phyloP scores from a whole-genome alignment of 495 filamentous ascomycete species.

The Neurospora sp. region DNA sequence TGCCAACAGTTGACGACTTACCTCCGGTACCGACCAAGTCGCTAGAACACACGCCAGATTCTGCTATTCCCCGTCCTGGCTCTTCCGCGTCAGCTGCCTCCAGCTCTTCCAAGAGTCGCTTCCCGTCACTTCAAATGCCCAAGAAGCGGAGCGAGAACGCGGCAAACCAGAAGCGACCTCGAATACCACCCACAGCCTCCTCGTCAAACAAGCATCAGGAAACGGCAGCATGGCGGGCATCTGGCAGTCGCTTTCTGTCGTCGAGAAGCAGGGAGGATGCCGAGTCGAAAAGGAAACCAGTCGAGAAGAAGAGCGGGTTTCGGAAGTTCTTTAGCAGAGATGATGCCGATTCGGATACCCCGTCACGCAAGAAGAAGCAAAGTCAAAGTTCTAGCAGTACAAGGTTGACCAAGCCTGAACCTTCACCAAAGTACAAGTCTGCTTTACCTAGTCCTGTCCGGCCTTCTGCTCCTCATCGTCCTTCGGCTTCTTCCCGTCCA shows the following conservation, averaged over 20 bases:
- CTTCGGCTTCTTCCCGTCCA: slow-evolving; percentile 4
- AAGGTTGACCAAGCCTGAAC: background rate
- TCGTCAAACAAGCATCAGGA: slow-evolving; percentile 10
- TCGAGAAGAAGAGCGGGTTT: slow-evolving; percentile 25
- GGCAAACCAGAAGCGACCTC: slow-evolving; percentile 37
- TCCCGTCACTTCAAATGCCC: slow-evolving; percentile 1
- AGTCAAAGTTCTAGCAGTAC: slow-evolving; percentile 5
- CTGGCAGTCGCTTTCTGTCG: slow-evolving; percentile 16
- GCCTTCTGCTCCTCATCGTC: slow-evolving; percentile 9
- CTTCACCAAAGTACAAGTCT: background rate
- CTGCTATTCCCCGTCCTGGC: slow-evolving; percentile 3
- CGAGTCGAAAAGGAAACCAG: slow-evolving; percentile 4
- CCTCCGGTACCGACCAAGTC: slow-evolving; percentile 16
- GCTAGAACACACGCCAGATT: background rate
- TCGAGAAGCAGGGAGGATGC: slow-evolving; percentile 11
- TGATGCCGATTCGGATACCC: slow-evolving; percentile 17
- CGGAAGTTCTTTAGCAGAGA: slow-evolving; percentile 22
- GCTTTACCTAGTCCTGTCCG: background rate
- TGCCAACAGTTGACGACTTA: background rate
- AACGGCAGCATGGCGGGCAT: slow-evolving; percentile 11
- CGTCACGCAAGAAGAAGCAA: slow-evolving; percentile 9
- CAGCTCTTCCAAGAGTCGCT: slow-evolving; percentile 7
- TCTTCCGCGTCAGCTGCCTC: slow-evolving; percentile 9
- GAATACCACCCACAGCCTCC: slow-evolving; percentile 20
- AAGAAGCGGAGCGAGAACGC: slow-evolving; percentile 17